Conservation (phyloP, 805 yeast genomes). For the Nakazawaea wyomingensis region DNA sequence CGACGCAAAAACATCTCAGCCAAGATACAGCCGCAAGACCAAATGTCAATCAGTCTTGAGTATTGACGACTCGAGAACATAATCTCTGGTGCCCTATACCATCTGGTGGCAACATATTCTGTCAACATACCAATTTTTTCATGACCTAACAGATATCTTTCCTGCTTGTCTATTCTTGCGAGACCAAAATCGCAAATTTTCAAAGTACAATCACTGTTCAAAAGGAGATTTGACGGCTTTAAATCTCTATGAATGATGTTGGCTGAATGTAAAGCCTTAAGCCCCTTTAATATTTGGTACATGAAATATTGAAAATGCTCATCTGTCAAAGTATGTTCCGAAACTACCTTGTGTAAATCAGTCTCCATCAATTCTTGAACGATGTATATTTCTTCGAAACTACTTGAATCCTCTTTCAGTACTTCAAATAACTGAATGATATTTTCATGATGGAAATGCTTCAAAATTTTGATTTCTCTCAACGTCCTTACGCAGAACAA, state of each 20-base stretch:
- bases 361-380: conserved; percentile 78
- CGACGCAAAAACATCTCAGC: conserved; percentile 61
- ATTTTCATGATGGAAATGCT: conserved; percentile 69
- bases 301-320: conserved; percentile 68
- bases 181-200: conserved; percentile 79
- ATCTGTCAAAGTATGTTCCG: conserved; percentile 50
- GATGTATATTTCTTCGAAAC: conserved; percentile 64
- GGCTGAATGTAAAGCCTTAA: conserved; percentile 67
- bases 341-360: conserved; percentile 61
- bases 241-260: conserved; percentile 72
- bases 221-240: conserved; percentile 66
- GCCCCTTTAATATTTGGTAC: conserved; percentile 65
- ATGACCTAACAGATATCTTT: conserved; percentile 28
- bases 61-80: conserved; percentile 72
- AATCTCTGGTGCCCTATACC: conserved; percentile 84
- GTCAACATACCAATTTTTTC: conserved; percentile 47
- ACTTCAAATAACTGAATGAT: conserved; percentile 46
- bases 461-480: conserved; percentile 62
- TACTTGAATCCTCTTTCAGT: conserved; percentile 36
- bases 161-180: conserved; percentile 51
- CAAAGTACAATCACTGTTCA: conserved; percentile 67
- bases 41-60: conserved; percentile 70
- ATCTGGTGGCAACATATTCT: conserved; percentile 79
- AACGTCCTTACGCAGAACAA: conserved; percentile 66
- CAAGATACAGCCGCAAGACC: conserved; percentile 77